Base-by-base conservation (phyloP, 1,284 basidiomycete species). In the Cryptococcus sp. region DNA sequence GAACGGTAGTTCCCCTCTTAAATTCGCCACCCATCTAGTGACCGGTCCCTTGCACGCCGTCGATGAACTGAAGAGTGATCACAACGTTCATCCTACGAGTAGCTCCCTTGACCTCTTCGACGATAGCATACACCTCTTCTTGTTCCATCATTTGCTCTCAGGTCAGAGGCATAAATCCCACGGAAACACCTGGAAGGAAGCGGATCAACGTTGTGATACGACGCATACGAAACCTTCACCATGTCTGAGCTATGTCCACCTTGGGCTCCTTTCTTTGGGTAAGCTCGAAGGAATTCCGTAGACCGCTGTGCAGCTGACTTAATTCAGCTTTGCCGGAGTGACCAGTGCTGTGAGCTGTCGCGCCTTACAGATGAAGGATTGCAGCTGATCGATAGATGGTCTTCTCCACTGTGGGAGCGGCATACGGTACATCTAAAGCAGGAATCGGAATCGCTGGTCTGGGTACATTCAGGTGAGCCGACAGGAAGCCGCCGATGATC, bases 401-500 rank as follows among this genome's bases (percentile, higher is more conserved):
- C 16, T 58, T 74, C 40, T 69, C 68, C 67, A 79, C 93, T 58
- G 77, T 95, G 39, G 94, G 95, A 57, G 94, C 94, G 54, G 93
- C 94, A 18, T 93, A 90, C 74, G 95, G 95, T 37, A 99, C 95
- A 0, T 83, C 93, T 43, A 99, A 99, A 75, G 82, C 94, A 41
- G 95, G 95, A 41, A 97, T 99, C 63, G 95, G 94, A 47, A 98
- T 98, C 70, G 86, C 94, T 52, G 95, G 94, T 43, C 76, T 98
- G 58, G 94, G 93, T 59, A 85, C 86, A 51, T 92, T 97, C 74
- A 70, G 75, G 69, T 72, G n/a, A 51, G 72, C 47, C 24, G 2
- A 18, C 16, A 12, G 37, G 6, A n/a, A 4, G 4, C 31, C 11
- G 12, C 4, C 22, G 23, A 24, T 32, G 26, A 24, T 4, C 10